A percentile compares a stretch with the other conserved stretches of the same genome.
phyloP scores from a whole-genome alignment of 2,329 filamentous ascomycete genomes.

The Spiromastix sp. region DNA sequence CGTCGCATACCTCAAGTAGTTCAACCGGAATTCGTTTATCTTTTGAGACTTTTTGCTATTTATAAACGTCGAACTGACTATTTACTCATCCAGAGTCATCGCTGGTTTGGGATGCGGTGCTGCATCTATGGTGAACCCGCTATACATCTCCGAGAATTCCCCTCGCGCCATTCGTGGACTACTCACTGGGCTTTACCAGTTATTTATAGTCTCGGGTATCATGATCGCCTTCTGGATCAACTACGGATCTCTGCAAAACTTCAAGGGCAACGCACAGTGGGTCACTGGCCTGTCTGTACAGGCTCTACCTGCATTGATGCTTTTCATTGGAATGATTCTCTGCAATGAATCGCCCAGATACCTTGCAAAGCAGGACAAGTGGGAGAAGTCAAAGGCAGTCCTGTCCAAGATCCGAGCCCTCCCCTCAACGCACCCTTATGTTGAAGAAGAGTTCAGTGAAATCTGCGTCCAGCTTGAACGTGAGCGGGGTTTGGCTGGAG shows the following conservation, averaged over 20 bases:
- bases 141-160: constrained; percentile 52
- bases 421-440: constrained; percentile 41
- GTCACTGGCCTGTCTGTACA: constrained; percentile 56
- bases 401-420: constrained; percentile 50
- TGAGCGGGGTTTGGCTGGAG: constrained; percentile 49
- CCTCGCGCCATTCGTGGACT: constrained; percentile 50
- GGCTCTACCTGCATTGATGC: constrained; percentile 50
- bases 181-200: constrained; percentile 50
- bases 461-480: constrained; percentile 52
- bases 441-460: constrained; percentile 51
- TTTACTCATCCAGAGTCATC: constrained; percentile 30
- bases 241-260: constrained; percentile 42
- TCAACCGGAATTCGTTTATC: too few species aligned
- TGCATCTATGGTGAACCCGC: constrained; percentile 48
- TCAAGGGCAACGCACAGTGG: constrained; percentile 42
- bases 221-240: constrained; percentile 44
- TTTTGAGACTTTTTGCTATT: too few species aligned
- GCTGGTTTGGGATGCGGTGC: constrained; percentile 42
- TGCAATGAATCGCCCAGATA: constrained; percentile 59
- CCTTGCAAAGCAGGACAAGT: constrained; percentile 57
- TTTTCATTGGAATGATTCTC: constrained; percentile 51
- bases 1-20: too few species aligned
- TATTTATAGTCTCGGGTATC: constrained; percentile 41
- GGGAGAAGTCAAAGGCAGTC: constrained; percentile 51
- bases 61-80: too few species aligned